Evolutionary conservation across 2,329 filamentous ascomycete genomes (phyloP).

Genomic region (Botrytis sinoallii): DNA sequence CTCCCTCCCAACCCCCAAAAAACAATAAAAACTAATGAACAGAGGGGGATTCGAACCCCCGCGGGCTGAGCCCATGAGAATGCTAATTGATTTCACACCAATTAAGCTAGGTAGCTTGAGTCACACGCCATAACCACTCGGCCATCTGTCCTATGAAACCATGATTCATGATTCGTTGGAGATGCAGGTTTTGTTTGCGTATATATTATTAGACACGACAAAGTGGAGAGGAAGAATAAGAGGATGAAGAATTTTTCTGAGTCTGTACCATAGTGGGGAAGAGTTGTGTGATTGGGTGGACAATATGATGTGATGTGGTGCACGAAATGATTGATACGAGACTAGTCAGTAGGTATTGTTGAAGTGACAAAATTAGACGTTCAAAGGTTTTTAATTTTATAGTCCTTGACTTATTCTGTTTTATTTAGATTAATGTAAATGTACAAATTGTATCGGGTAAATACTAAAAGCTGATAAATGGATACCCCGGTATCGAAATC

Average conservation of each 20-base stretch:
- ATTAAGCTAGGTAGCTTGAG: conserved; percentile 16
- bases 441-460: neutral
- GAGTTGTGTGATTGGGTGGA: neutral
- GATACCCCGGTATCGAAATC: neutral
- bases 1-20: too few species aligned
- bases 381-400: neutral
- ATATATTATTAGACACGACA: accelerated
- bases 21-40: neutral
- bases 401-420: neutral
- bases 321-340: neutral
- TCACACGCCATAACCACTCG: conserved; percentile 21
- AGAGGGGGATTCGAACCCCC: conserved; percentile 21
- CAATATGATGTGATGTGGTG: neutral
- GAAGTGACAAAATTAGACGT: neutral
- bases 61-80: conserved; percentile 19
- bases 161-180: neutral
- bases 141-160: neutral
- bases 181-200: accelerated
- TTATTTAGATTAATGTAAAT: neutral
- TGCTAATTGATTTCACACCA: neutral
- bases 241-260: neutral
- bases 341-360: neutral
- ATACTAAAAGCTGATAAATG: neutral
- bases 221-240: neutral
- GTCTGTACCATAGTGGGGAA: neutral